Evolutionary conservation across 73 alveolate genomes (phyloP).

Genomic region (Effrenium voratum): DNA sequence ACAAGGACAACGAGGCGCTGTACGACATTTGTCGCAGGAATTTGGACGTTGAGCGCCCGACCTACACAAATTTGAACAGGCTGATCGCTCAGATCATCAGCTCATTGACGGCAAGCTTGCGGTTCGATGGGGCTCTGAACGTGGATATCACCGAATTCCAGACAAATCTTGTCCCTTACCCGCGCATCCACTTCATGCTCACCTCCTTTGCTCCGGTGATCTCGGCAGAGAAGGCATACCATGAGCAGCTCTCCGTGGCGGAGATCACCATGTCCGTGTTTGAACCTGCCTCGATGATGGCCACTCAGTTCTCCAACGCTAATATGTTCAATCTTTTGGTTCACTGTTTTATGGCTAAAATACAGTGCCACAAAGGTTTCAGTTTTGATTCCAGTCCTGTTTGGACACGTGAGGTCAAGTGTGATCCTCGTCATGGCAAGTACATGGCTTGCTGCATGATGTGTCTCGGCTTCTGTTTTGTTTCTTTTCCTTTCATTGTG

Average conservation of each 20-base stretch:
- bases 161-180: constrained; percentile 95
- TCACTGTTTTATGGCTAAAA: too few relatives aligned
- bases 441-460: constrained; percentile 95
- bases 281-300: constrained; percentile 98
- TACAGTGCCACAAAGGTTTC: too few relatives aligned
- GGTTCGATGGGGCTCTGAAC: constrained; percentile 96
- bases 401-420: too few relatives aligned
- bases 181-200: constrained; percentile 95
- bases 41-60: constrained; percentile 98
- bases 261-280: constrained; percentile 95
- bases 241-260: constrained; percentile 57
- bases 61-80: constrained; percentile 97
- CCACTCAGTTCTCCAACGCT: too few relatives aligned
- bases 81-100: constrained; percentile 97
- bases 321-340: too few relatives aligned
- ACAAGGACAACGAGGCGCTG: constrained; percentile 98
- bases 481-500: too few relatives aligned
- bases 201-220: constrained; percentile 94
- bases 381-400: too few relatives aligned
- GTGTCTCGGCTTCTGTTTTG: constrained; percentile 94
- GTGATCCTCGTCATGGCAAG: constrained; percentile 92
- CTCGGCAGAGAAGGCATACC: constrained; percentile 95
- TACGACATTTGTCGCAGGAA: constrained; percentile 98
- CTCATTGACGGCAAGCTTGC: constrained; percentile 96
- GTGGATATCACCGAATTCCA: constrained; percentile 95